phyloP scores from a whole-genome alignment of 2,329 filamentous ascomycete species.

The Fusarium beomiforme region DNA sequence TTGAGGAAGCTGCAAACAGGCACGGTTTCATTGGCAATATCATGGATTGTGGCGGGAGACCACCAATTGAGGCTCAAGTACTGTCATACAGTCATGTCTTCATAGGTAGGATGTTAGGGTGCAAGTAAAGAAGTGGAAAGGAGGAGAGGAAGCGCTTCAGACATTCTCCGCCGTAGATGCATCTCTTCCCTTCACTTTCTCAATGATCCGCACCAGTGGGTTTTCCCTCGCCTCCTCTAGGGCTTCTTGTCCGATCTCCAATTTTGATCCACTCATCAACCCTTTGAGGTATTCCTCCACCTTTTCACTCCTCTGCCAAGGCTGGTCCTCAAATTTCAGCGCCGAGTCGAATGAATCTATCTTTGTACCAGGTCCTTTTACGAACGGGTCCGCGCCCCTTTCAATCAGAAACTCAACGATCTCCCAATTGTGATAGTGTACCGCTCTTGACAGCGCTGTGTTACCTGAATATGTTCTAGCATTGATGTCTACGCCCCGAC shows the following conservation, averaged over 20 bases:
- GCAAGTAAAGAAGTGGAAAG: too few relatives aligned
- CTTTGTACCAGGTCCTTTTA: accelerated
- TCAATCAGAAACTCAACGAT: background rate
- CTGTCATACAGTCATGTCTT: too few relatives aligned
- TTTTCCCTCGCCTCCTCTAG: background rate
- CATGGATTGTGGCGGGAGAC: too few relatives aligned
- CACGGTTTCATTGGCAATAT: background rate
- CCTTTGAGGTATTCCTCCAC: background rate
- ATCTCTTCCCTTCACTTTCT: background rate
- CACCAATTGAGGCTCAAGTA: background rate
- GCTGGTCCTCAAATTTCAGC: background rate
- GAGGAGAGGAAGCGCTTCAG: too few relatives aligned
- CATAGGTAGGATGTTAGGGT: too few relatives aligned
- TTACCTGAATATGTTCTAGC: accelerated
- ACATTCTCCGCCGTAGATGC: background rate
- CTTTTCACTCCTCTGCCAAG: background rate
- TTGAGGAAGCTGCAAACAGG: background rate
- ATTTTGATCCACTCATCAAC: background rate
- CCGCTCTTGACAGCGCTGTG: background rate
- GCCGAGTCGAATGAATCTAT: accelerated
- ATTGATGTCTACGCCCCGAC: background rate
- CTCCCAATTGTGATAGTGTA: background rate
- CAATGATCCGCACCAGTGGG: accelerated
- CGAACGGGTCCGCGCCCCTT: background rate
- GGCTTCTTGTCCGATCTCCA: background rate